Evolutionary conservation across 805 yeast genomes (phyloP).

Genomic region (Barnettozyma pratensis): DNA sequence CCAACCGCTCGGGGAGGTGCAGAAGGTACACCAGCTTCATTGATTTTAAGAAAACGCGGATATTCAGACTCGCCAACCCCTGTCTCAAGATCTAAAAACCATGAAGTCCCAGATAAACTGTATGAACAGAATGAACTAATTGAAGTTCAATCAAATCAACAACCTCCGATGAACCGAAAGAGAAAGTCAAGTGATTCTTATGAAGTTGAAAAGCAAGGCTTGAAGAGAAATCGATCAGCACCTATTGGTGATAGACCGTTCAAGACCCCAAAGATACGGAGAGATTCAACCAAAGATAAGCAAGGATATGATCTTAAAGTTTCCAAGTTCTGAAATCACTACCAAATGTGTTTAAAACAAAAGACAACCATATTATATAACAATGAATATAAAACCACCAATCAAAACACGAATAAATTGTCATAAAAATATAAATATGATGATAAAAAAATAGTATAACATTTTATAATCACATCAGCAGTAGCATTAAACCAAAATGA

Average conservation of each 20-base stretch:
- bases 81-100: too few relatives aligned
- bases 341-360: not conserved
- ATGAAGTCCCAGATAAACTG: too few relatives aligned
- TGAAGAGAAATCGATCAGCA: constrained; percentile 3
- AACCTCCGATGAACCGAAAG: not conserved
- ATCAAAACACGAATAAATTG: not conserved
- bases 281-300: not conserved
- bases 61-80: too few relatives aligned
- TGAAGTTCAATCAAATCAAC: too few relatives aligned
- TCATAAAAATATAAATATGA: not conserved
- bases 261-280: constrained; percentile 5
- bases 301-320: not conserved
- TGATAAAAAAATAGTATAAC: not conserved
- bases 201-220: not conserved
- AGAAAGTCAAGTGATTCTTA: not conserved
- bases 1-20: too few relatives aligned
- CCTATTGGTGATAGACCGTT: constrained; percentile 8
- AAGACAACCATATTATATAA: not conserved
- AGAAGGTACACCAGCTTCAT: too few relatives aligned
- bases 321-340: not conserved
- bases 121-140: too few relatives aligned
- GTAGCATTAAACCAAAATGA: not conserved
- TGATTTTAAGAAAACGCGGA: too few relatives aligned
- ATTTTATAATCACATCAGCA: not conserved
- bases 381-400: not conserved